A percentile compares a stretch with the other conserved stretches of the same genome.
phyloP scores from a whole-genome alignment of 2,329 filamentous ascomycete genomes.

The Colletotrichum eremochloae region DNA sequence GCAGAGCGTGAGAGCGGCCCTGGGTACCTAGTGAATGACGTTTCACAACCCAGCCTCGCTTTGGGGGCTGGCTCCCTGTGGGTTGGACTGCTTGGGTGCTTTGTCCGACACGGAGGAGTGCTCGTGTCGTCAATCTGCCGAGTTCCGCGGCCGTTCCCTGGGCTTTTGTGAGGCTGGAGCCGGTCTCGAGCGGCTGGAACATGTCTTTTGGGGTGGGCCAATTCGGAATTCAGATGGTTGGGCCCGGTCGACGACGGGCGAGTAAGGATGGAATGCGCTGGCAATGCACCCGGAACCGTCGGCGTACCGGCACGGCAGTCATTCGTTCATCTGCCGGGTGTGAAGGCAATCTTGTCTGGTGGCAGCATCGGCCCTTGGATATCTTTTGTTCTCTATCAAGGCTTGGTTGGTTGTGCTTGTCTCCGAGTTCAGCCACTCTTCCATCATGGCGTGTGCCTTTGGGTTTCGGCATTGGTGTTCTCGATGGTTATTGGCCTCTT shows the following conservation, averaged over 20 bases:
- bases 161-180: constrained; percentile 14
- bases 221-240: constrained; percentile 25
- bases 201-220: not conserved
- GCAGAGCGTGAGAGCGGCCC: constrained; percentile 21
- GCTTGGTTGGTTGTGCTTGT: not conserved
- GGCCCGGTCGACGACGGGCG: not conserved
- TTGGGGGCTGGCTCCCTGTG: constrained; percentile 9
- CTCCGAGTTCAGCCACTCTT: not conserved
- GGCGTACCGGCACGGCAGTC: not conserved
- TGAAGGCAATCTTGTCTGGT: not conserved
- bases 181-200: constrained; percentile 29
- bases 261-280: not conserved
- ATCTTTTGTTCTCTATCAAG: not conserved
- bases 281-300: not conserved
- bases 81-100: constrained; percentile 2
- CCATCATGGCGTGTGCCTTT: not conserved
- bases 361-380: constrained; percentile 8
- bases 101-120: constrained; percentile 11
- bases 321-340: constrained; percentile 4
- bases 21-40: constrained; percentile 10
- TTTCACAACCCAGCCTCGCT: constrained; percentile 27
- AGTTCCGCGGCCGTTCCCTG: constrained; percentile 25
- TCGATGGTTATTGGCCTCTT: constrained; percentile 5
- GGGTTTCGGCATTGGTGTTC: not conserved
- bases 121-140: constrained; percentile 30